A percentile compares a stretch with the other conserved stretches of the same genome.
These are phyloP conservation scores for Drechslera avenae DNA, from an alignment of 2,329 filamentous ascomycete species.

Conservation along the genomic window DNA sequence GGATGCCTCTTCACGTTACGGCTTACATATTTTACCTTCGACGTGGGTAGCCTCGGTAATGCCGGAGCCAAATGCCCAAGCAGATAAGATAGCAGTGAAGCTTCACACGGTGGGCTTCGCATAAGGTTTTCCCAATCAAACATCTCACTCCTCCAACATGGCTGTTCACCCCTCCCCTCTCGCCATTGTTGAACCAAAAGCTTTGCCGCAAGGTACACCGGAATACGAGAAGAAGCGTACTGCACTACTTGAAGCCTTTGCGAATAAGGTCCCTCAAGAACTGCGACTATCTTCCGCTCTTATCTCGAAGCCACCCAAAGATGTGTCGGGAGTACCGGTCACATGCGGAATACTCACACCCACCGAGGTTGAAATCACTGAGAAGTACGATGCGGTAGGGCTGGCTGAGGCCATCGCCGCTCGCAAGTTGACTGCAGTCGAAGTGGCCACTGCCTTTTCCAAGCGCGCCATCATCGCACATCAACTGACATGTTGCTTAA, in stretches of 20 bases:
- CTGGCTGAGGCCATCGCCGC: slow-evolving; percentile 50
- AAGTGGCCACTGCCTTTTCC: slow-evolving; percentile 41
- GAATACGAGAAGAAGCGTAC: slow-evolving; percentile 25
- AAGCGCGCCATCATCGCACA: slow-evolving; percentile 29
- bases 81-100: too few relatives aligned
- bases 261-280: slow-evolving; percentile 19
- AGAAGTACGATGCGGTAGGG: slow-evolving; percentile 52
- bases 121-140: neutral
- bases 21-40: neutral
- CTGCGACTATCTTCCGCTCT: slow-evolving; percentile 13
- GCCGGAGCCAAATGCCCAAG: neutral
- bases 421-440: slow-evolving; percentile 46
- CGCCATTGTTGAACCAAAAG: slow-evolving; percentile 17
- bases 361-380: slow-evolving; percentile 57
- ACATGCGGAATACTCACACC: slow-evolving; percentile 53
- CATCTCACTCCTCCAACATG: slow-evolving; percentile 3
- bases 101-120: too few relatives aligned
- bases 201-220: slow-evolving; percentile 22
- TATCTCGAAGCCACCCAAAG: slow-evolving; percentile 19
- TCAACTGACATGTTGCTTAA: slow-evolving; percentile 24
- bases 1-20: neutral
- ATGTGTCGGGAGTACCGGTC: slow-evolving; percentile 25
- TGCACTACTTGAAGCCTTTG: slow-evolving; percentile 20
- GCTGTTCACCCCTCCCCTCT: slow-evolving; percentile 2
- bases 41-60: neutral